These are phyloP conservation scores for Dryas drummondii DNA, from an alignment of 306 rosid species.

Conservation along the genomic window DNA sequence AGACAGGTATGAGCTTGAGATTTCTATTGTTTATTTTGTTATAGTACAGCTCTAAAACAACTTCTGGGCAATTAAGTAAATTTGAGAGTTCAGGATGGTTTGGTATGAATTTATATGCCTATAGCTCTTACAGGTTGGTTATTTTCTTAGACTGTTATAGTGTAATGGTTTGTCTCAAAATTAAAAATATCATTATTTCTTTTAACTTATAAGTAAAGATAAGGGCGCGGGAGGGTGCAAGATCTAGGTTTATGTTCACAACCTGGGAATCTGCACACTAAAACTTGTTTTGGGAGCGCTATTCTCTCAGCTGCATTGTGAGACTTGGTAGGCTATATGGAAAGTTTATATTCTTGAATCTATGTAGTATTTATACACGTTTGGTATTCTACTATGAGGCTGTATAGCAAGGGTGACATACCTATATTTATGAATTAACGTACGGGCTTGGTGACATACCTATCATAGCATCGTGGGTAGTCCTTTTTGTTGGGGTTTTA, in stretches of 20 bases:
- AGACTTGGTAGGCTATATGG: not conserved
- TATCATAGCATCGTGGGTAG: not conserved
- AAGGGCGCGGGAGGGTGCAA: not conserved
- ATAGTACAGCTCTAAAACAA: not conserved
- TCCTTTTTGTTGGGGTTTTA: not conserved
- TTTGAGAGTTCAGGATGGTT: not conserved
- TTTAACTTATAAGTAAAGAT: not conserved
- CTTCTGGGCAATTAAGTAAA: not conserved
- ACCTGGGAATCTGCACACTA: not conserved
- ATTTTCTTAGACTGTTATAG: not conserved
- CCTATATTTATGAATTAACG: not conserved
- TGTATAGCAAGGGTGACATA: not conserved
- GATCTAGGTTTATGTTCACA: not conserved
- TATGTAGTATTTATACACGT: not conserved
- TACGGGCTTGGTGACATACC: not conserved
- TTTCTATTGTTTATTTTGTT: not conserved
- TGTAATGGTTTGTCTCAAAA: not conserved
- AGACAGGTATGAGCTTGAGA: conserved; percentile 59
- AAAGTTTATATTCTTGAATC: no score
- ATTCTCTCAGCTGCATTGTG: not conserved
- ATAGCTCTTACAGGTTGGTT: not conserved
- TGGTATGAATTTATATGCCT: conserved; percentile 1
- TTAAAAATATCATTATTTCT: not conserved
- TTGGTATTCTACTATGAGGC: not conserved
- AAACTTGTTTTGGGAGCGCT: not conserved